These are phyloP conservation scores for Cicer chorassanicum DNA, from an alignment of 306 rosid species.

Conservation along the genomic window DNA sequence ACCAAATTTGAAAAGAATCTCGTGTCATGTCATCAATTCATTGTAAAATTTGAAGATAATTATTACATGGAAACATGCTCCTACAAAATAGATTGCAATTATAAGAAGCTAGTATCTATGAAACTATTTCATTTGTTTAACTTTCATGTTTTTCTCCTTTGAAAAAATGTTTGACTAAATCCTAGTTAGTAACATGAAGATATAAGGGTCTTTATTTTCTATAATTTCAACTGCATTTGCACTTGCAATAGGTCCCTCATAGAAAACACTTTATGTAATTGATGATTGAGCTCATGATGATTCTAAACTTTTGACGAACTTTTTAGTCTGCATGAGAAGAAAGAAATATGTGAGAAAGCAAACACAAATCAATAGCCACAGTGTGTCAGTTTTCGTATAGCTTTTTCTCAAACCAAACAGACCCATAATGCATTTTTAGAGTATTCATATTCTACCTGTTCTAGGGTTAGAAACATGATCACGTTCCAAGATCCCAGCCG, in stretches of 20 bases:
- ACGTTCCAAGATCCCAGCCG: conserved; percentile 99
- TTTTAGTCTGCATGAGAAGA: conserved; percentile 64
- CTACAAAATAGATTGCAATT: background rate
- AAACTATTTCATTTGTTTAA: conserved; percentile 26
- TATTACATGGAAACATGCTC: conserved; percentile 30
- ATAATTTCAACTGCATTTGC: conserved; percentile 45
- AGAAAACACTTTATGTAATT: conserved; percentile 35
- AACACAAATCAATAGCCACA: background rate
- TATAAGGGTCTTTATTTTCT: conserved; percentile 50
- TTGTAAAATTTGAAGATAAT: conserved; percentile 30
- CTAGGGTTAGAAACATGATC: conserved; percentile 95
- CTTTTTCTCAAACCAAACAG: background rate
- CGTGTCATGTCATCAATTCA: background rate
- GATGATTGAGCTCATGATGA: conserved; percentile 56
- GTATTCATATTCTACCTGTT: conserved; percentile 71
- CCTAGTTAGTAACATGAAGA: conserved; percentile 39
- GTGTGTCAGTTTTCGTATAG: background rate
- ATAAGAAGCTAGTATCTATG: background rate
- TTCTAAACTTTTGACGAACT: conserved; percentile 64
- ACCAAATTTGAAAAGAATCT: conserved; percentile 20
- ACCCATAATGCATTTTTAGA: background rate
- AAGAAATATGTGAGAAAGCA: conserved; percentile 38
- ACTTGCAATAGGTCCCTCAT: conserved; percentile 21
- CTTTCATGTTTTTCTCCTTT: background rate
- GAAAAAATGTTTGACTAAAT: conserved; percentile 18